Evolutionary conservation across 345 rosid genomes (phyloP).

Genomic region (Nephelium lappaceum): DNA sequence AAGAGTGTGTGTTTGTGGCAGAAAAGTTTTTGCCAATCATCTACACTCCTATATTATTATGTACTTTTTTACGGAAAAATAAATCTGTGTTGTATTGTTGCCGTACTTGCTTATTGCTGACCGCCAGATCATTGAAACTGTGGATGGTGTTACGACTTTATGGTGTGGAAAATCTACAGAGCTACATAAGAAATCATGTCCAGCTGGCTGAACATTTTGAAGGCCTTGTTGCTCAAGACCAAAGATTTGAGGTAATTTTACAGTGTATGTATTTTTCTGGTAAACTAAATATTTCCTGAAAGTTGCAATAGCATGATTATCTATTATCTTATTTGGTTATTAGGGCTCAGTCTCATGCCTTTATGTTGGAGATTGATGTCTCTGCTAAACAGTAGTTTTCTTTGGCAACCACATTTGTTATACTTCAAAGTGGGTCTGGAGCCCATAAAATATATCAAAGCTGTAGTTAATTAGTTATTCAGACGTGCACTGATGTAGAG

Average conservation of each 20-base stretch:
- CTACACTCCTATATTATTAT: neutral
- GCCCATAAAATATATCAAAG: neutral
- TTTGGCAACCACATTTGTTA: neutral
- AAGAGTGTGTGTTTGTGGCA: neutral
- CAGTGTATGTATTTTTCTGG: neutral
- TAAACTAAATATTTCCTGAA: neutral
- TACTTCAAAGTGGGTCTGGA: neutral
- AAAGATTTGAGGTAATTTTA: slow-evolving; percentile 71
- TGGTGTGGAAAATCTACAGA: slow-evolving; percentile 69
- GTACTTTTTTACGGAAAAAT: neutral
- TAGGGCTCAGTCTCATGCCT: neutral
- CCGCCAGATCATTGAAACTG: slow-evolving; percentile 72
- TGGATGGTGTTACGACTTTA: slow-evolving; percentile 91
- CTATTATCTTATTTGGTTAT: neutral
- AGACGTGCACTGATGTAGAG: neutral
- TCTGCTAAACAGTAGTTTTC: neutral
- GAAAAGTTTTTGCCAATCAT: neutral
- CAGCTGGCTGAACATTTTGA: slow-evolving; percentile 70
- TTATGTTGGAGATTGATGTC: neutral
- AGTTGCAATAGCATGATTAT: neutral
- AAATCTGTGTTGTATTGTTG: neutral
- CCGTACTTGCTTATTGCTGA: slow-evolving; percentile 13
- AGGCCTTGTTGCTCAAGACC: slow-evolving; percentile 57
- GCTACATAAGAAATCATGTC: slow-evolving; percentile 78
- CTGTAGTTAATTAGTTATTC: neutral